Evolutionary conservation across 305 asterid species (phyloP), one percentile per base, ranked within the genome.

Genomic region (Solanum aculeatissimum): DNA sequence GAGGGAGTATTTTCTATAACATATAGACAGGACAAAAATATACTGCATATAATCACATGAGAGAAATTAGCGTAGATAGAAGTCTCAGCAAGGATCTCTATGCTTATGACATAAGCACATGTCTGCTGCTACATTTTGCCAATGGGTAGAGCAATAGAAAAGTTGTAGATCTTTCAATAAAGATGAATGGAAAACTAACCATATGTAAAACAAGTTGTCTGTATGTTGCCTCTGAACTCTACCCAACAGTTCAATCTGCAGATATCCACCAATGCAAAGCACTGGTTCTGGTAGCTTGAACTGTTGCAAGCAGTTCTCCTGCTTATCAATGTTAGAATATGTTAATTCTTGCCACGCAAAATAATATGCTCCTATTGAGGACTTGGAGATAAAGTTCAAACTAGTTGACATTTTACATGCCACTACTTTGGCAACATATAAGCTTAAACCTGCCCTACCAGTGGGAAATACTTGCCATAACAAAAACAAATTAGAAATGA

Each of bases 211-310:
- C 27, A 91, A 83, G 70, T 89, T 89, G 85, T 95, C 98, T 40
- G 86, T 21, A 63, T 91, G 93, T 85, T 93, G 95, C 83, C 74
- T 93, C 90, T 94, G 97, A 60, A 91, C 93, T 83, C 97, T 87
- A 32, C 97, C 95, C 91, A 91, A n/a, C 71, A 95, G 86, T 88
- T 94, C 96, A 84, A 95, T 91, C 90, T 88, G 95, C 89, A 95
- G 66, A 91, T 85, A 92, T 83, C 98, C 96, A 53, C 94, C 95
- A 2, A 93, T 54, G 85, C 98, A 95, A 54, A 94, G 90, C 58
- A 90, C 94, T 18, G 94, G 96, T 80, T 91, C 93, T 15, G 94
- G 96, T 84, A 95, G 89, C 93, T 88, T 85, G 89, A 93, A 94
- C 69, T 89, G 86, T 88, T 95, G 99, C 94, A 94, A 84, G 42